Percentiles rank a stretch among this genome's conserved stretches.
Conservation (phyloP, 768 basidiomycete genomes). For the Cantharellus cinnabarinus region DNA sequence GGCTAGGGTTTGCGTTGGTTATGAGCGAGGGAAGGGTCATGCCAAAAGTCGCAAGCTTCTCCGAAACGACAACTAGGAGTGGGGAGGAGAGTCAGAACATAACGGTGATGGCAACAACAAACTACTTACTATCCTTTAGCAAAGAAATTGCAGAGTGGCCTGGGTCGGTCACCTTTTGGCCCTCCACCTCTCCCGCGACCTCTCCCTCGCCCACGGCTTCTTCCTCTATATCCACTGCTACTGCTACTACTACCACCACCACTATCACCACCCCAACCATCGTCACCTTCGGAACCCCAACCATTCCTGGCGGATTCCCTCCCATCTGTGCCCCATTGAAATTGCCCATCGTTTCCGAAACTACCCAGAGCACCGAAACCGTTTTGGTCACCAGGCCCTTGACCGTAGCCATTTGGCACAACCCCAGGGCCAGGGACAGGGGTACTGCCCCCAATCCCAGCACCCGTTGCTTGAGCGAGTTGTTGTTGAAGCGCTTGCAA, state of each 20-base stretch:
- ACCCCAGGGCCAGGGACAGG: no score
- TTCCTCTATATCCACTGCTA: slow-evolving; percentile 2
- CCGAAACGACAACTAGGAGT: not conserved
- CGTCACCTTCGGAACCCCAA: not conserved
- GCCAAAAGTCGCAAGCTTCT: slow-evolving; percentile 2
- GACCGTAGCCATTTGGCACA: not conserved
- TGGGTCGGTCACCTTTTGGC: not conserved
- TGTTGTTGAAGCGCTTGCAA: not conserved
- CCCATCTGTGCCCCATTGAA: not conserved
- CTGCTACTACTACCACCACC: not conserved
- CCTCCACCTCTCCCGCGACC: not conserved
- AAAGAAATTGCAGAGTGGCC: slow-evolving; percentile 2
- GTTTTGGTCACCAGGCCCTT: not conserved
- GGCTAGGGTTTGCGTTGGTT: not conserved
- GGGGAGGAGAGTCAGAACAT: not conserved
- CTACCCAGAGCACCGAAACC: slow-evolving; percentile 1
- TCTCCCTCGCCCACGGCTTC: slow-evolving; percentile 1
- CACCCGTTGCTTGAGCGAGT: not conserved
- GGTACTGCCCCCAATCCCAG: not conserved
- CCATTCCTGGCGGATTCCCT: not conserved
- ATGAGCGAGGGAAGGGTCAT: not conserved
- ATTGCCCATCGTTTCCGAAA: not conserved
- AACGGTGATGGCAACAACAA: not conserved
- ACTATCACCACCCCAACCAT: not conserved
- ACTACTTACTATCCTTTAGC: slow-evolving; percentile 3